Percentiles rank a stretch among this genome's conserved stretches.
These are phyloP conservation scores for Protomyces arabidopsidicola DNA, from an alignment of 1,139 yeast species.

Conservation along the genomic window DNA sequence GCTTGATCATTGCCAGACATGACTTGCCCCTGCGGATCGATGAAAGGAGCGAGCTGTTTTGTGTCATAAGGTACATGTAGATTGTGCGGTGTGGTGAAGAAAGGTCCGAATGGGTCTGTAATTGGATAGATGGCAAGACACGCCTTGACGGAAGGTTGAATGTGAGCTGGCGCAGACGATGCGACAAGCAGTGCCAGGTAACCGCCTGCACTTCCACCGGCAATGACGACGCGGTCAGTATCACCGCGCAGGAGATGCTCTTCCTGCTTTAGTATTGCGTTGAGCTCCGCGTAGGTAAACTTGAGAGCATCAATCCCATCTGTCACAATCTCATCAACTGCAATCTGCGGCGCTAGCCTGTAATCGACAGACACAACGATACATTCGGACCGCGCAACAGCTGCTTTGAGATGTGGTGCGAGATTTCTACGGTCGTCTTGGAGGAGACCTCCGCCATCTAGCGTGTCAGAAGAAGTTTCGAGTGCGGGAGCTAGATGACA, in stretches of 20 bases:
- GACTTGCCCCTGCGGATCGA: constrained; percentile 2
- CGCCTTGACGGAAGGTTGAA: background rate
- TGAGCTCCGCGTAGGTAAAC: constrained; percentile 25
- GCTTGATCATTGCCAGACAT: background rate
- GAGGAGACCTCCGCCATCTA: constrained; percentile 13
- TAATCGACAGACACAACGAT: constrained; percentile 41
- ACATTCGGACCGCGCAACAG: background rate
- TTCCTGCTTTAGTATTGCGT: background rate
- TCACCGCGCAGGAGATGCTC: constrained; percentile 31
- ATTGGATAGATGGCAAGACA: constrained; percentile 21
- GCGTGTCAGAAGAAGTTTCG: background rate
- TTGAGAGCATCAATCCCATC: constrained; percentile 43
- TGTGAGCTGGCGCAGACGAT: constrained; percentile 32
- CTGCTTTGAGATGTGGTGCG: constrained; percentile 2
- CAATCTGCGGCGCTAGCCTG: constrained; percentile 47
- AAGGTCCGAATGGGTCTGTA: constrained; percentile 1
- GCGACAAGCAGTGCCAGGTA: constrained; percentile 46
- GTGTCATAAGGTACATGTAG: background rate
- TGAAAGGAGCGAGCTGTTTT: background rate
- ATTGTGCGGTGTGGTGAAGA: constrained; percentile 4
- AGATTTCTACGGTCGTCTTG: constrained; percentile 11
- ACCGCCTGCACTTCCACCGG: constrained; percentile 52
- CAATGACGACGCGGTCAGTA: constrained; percentile 42
- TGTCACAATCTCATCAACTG: constrained; percentile 49
- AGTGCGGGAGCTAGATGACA: background rate